Evolutionary conservation across 805 yeast species (phyloP), one percentile per base, ranked within the genome.

Genomic region (Saturnispora dispora): DNA sequence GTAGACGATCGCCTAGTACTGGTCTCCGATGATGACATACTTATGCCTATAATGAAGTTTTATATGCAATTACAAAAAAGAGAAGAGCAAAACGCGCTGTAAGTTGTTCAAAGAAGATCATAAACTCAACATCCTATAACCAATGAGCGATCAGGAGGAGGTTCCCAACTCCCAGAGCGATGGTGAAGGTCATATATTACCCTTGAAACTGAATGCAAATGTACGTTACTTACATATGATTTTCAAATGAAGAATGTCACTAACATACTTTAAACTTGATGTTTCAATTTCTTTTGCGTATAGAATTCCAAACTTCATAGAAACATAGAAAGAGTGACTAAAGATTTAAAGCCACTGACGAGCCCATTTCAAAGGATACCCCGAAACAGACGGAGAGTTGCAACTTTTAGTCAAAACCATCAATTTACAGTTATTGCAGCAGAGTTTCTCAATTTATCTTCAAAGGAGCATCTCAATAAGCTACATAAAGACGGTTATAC

Each of bases 341-440:
- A 55, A 11, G 54, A 54, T 5, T 46, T 62, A 25, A 52, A 53
- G 23, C 64, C 64, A 1, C 23, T 57, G 22, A 60, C 57, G 0
- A 51, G 44, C 18, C 61, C 57, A 22, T 62, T 54, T 40, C 37
- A 44, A 15, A 44, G 54, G 5, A 45, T 55, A 4, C 60, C 62
- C 1, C 30, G 27, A 2, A 35, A 50, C 2, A 58, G 49, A 35
- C 53, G 63, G 22, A 56, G 67, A 40, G 42, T 50, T 13, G 62
- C 56, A 47, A 59, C 58, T 5, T 69, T 67, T 46, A 51, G 59
- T 23, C 69, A 67, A 46, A 54, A 68, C 9, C 71, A 69, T 52
- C 65, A 65, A 9, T 68, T 62, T 49, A 66, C 70, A 0, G 63
- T 64, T 1, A 66, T 66, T 52, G 58, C 69, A 1, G 66, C 71